A percentile compares a stretch with the other conserved stretches of the same genome.
Evolutionary conservation across 75 land plant species (phyloP).

Genomic region (Selaginella moellendorffii): DNA sequence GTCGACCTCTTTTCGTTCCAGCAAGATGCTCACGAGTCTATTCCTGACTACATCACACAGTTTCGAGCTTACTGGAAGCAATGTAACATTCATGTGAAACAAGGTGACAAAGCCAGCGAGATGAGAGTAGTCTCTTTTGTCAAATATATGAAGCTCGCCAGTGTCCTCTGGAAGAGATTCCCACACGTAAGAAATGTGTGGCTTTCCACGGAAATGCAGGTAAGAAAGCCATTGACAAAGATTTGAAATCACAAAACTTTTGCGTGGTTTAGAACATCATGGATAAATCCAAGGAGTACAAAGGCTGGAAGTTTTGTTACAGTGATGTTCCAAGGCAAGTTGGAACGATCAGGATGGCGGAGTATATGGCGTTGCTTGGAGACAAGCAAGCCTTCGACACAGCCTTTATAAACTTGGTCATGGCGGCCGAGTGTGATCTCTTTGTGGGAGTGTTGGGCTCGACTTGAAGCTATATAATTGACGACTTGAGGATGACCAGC

Average conservation of each 20-base stretch:
- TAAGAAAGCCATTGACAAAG: too few species aligned
- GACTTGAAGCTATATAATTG: constrained; percentile 69
- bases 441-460: constrained; percentile 72
- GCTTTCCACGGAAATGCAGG: constrained; percentile 92
- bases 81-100: constrained; percentile 79
- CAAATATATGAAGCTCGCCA: constrained; percentile 25
- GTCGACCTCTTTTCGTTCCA: too few species aligned
- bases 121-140: constrained; percentile 20
- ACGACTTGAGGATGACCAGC: constrained; percentile 68
- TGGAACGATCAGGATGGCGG: constrained; percentile 53
- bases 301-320: constrained; percentile 60
- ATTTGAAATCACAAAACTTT: too few species aligned
- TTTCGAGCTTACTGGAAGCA: too few species aligned
- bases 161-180: constrained; percentile 16
- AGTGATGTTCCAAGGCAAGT: constrained; percentile 53
- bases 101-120: constrained; percentile 84
- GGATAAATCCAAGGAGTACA: constrained; percentile 33
- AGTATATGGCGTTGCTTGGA: constrained; percentile 66
- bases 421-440: constrained; percentile 64
- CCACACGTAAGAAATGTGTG: constrained; percentile 18
- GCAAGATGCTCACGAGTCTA: too few species aligned
- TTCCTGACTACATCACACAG: too few species aligned
- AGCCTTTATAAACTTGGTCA: constrained; percentile 66
- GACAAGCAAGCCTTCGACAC: constrained; percentile 56
- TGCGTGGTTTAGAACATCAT: constrained; percentile 66